Evolutionary conservation across 768 basidiomycete species (phyloP), one percentile per base, ranked within the genome.

Genomic region (Mycena indigotica): DNA sequence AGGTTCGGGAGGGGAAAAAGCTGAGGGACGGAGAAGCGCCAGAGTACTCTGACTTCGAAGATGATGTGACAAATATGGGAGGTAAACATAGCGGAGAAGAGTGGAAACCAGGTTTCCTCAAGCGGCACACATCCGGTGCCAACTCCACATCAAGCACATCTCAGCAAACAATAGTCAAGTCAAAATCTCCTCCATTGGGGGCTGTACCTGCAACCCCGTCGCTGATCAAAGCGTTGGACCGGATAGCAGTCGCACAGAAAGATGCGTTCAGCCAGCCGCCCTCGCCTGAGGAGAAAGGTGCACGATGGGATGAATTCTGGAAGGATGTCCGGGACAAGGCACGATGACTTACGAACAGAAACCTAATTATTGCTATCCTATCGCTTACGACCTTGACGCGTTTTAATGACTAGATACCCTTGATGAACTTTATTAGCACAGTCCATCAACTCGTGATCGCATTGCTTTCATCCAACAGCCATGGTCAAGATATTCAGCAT

Each of bases 401-500:
- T 41, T 35, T 35, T 17, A 52, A 60, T 30, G 32, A 30, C 48
- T 52, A 23, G 21, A 45, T 28, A 56, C 40, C 49, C 26, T 25
- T 49, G 49, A 56, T 51, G 49, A 30, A 21, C 28, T 4, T 28
- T 23, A 21, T 26, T 48, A n/a, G n/a, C n/a, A n/a, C n/a, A n/a
- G 46, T 23, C 10, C 25, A 10, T 24, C 24, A 12, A 24, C 5
- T 24, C 25, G 46, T 48, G n/a, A n/a, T n/a, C n/a, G n/a, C n/a
- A n/a, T n/a, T n/a, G n/a, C n/a, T n/a, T n/a, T n/a, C n/a, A n/a
- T n/a, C n/a, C n/a, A n/a, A n/a, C n/a, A n/a, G n/a, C 75, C 69
- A 71, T 84, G 82, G 95, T 96, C 93, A 97, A 95, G 84, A 80
- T 97, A 65, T 95, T 81, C 70, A 86, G 89, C 6, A 81, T 96